Evolutionary conservation across 345 rosid genomes (phyloP), one percentile per base, ranked within the genome.

Genomic region (Populus pruinosa): DNA sequence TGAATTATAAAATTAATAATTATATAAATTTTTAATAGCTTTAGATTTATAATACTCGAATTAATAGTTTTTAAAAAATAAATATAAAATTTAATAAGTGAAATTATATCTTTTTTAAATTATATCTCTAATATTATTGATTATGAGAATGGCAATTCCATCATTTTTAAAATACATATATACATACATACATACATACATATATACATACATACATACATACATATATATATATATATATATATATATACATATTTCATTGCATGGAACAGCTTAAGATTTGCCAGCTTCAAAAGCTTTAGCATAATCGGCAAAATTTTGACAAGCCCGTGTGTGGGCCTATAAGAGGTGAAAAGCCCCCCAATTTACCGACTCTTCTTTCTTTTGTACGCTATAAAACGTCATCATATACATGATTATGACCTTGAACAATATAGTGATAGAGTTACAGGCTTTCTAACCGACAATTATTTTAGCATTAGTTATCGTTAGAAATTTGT

Each of bases 1-100:
- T 2, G 0, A 0, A 2, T 31, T 0, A 2, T 31, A 2, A 31
- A 31, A 1, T 2, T 31, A 31, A 31, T 2, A 0, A 31, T 0
- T 3, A 31, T 31, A 0, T 31, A 31, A 31, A 31, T 31, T 1
- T 31, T 31, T 2, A 31, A 31, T 31, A 0, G 2, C 0, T 2
- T 0, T 31, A 0, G 0, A 2, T 31, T 31, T 31, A 31, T 31
- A 0, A 31, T 0, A 31, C 4, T 31, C 0, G 33, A 31, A 31
- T 0, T 31, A 2, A 31, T 31, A 31, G 2, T 2, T 2, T 2
- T 2, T 31, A 31, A 31, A 0, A 2, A 31, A 2, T 0, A 31
- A 31, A 31, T 3, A 2, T 31, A 31, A 2, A 31, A 31, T 2
- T 3, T 31, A 2, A 31, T 1, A 25, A 25, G 25, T 25, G 25